These are phyloP conservation scores for Phytophthora pinifolia DNA, from an alignment of 352 stramenopile species.

Conservation along the genomic window DNA sequence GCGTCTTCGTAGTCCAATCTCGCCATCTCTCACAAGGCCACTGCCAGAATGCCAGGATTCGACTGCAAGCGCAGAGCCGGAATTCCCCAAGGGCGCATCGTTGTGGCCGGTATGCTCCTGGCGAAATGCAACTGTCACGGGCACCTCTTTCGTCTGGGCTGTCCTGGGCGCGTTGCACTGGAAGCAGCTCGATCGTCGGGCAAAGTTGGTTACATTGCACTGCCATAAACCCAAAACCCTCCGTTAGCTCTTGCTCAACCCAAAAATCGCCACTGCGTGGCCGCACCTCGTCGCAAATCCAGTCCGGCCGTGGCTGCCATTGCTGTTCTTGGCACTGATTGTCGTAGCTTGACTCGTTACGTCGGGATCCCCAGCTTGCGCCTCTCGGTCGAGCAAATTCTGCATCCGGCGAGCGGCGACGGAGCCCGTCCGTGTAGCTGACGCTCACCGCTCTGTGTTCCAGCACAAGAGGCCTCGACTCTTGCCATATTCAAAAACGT, in stretches of 20 bases:
- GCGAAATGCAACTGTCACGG: constrained; percentile 18
- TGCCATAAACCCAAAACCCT: constrained; percentile 20
- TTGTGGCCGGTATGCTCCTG: constrained; percentile 5
- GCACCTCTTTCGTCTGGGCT: constrained; percentile 38
- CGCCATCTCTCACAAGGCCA: constrained; percentile 4
- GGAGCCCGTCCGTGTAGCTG: constrained; percentile 49
- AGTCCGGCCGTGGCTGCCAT: constrained; percentile 49
- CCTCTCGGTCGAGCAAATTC: constrained; percentile 14
- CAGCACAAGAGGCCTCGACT: constrained; percentile 52
- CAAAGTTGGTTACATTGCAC: constrained; percentile 81
- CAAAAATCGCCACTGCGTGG: background rate
- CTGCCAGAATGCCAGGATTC: background rate
- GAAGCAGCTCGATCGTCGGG: constrained; percentile 59
- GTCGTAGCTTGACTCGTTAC: constrained; percentile 1
- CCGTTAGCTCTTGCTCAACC: background rate
- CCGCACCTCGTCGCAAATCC: constrained; percentile 68
- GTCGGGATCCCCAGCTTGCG: constrained; percentile 7
- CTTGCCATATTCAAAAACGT: constrained; percentile 33
- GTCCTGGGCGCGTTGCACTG: constrained; percentile 59
- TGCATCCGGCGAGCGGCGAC: constrained; percentile 18
- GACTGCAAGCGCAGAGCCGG: background rate
- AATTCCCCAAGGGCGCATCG: constrained; percentile 5
- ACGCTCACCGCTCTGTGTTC: constrained; percentile 45
- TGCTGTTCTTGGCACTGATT: constrained; percentile 21
- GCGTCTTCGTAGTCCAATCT: constrained; percentile 11